Evolutionary conservation across 208 protist genomes (phyloP), one percentile per base, ranked within the genome.

Genomic region (Trypanosoma lewisi): DNA sequence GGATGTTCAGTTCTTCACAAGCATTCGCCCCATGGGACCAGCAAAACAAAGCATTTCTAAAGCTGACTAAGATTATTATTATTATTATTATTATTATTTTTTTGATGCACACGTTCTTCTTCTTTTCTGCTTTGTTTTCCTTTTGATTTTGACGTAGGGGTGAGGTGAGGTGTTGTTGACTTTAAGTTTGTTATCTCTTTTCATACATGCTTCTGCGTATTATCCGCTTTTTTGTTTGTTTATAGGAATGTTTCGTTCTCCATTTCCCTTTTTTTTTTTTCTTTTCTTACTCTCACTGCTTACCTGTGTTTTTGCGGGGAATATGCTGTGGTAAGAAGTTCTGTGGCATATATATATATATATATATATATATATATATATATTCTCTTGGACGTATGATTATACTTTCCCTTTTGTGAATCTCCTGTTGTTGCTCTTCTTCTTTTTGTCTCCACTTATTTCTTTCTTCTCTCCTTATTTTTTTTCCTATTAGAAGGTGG

Each of bases 1-100:
- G 3, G 73, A 92, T 36, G 88, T 97, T 12, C 61, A 67, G 19
- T 66, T 77, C 30, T 96, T 93, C 59, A 89, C 67, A 31, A 67
- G 61, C 25, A 57, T 80, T 8, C 83, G 89, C 31, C 48, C 70
- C 11, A 91, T 92, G 80, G 82, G 84, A 1, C 84, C 84, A 4
- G 87, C 83, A 2, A 87, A 85, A 61, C 61, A 37, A 21, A 44
- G 21, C n/a, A 28, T 7, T 25, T 2, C 11, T 34, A 31, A 45
- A 25, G 14, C 21, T 25, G 17, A 42, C 21, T 53, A 39, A 34
- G 41, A 34, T 28, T 12, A 16, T 23, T 17, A 12, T 33, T 52
- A 3, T 25, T 2, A 14, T 28, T 1, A 28, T n/a, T 6, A 48
- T 48, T 48, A 21, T 48, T n/a, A 31, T 31, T 52, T 1, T 52